Conservation (phyloP, 2,329 filamentous ascomycete species). For the Beauveria australis region DNA sequence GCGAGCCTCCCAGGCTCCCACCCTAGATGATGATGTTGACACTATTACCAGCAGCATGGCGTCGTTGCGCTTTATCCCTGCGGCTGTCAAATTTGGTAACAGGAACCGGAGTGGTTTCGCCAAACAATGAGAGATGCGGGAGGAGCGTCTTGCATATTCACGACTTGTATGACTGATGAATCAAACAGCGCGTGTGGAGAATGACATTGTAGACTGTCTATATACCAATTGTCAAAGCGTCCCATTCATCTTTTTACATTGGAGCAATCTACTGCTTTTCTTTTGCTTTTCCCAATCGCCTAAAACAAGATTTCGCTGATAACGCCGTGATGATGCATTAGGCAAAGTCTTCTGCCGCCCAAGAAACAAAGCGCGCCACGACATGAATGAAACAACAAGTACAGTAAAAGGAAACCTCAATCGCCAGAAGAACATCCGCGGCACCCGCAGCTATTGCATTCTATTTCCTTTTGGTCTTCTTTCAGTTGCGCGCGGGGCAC, state of each 20-base stretch:
- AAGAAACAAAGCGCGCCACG: not conserved
- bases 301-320: slow-evolving; percentile 1
- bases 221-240: not conserved
- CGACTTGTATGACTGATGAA: not conserved
- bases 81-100: slow-evolving; percentile 54
- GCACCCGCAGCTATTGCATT: slow-evolving; percentile 94
- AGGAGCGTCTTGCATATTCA: not conserved
- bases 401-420: slow-evolving; percentile 29
- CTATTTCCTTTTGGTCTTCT: slow-evolving; percentile 70
- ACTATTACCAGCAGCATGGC: slow-evolving; percentile 62
- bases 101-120: slow-evolving; percentile 45
- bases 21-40: slow-evolving; percentile 41
- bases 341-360: not conserved
- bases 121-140: not conserved
- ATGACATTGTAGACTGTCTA: not conserved
- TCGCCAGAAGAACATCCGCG: slow-evolving; percentile 83
- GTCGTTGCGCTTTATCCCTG: slow-evolving; percentile 61
- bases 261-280: not conserved
- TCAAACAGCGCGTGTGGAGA: not conserved
- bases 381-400: not conserved
- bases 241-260: not conserved
- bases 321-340: slow-evolving; percentile 6
- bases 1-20: slow-evolving; percentile 11
- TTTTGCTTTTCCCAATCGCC: not conserved
- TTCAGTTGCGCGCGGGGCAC: slow-evolving; percentile 86